Evolutionary conservation across 2,329 filamentous ascomycete species (phyloP), one percentile per base, ranked within the genome.

Genomic region (Colletotrichum australisinense): DNA sequence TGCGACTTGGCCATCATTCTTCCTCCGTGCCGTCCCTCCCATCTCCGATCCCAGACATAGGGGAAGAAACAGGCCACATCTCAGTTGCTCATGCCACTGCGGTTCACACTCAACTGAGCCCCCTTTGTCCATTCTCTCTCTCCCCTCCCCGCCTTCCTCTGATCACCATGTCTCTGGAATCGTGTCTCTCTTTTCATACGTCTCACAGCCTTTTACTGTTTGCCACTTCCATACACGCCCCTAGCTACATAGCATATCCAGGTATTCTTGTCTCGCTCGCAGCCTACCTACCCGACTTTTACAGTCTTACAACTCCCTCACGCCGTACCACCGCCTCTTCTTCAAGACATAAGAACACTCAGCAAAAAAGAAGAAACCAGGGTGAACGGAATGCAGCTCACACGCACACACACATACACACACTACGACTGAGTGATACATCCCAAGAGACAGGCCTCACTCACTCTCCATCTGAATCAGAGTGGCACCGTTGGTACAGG

Each of bases 21-120:
- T n/a, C 5, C 42, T 49, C 42, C 42, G 32, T 35, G 32, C 32
- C 32, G 32, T 35, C 32, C 32, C 32, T 35, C 58, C 66, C 69
- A 49, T 38, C 55, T 30, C 42, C 53, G 52, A 72, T 72, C 70
- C 55, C 52, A 69, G 59, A 72, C 66, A 63, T 49, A 12, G 11
- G 49, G 49, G 30, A 53, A 38, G 30, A 60, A 57, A 53, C 60
- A 30, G 28, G 42, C 42, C 42, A 49, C 42, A 49, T 49, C 42
- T 49, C 42, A n/a, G 19, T 49, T 49, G 9, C 42, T 49, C 42
- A 35, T 53, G 14, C 22, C 60, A 65, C 52, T n/a, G 32, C 52
- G 3, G 19, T 24, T 30, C 52, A 12, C 26, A 35, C 42, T 24
- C 53, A 24, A 57, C 63, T 55, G 35, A 32, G 3, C 38, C 63